Evolutionary conservation across 768 basidiomycete genomes (phyloP).

Genomic region (Fomitopsis pulvina): DNA sequence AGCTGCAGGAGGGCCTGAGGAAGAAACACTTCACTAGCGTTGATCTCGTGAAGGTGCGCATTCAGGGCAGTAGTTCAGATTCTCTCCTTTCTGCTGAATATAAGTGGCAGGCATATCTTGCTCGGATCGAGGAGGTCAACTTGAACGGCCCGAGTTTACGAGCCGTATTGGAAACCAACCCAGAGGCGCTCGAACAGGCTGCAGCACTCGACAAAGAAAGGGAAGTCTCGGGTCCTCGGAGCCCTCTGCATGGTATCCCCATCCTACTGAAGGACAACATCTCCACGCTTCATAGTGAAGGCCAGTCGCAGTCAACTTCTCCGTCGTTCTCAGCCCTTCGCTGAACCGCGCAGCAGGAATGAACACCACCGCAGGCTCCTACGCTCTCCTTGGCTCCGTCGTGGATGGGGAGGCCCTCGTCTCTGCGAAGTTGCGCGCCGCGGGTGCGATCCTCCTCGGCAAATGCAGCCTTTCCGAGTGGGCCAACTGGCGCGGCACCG

Average conservation of each 20-base stretch:
- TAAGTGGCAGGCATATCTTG: constrained; percentile 48
- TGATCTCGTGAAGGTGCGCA: constrained; percentile 51
- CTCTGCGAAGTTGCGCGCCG: constrained; percentile 23
- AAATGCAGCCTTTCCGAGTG: constrained; percentile 34
- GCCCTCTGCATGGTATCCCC: constrained; percentile 30
- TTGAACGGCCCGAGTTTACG: constrained; percentile 47
- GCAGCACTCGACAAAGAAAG: constrained; percentile 26
- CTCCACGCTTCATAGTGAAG: constrained; percentile 27
- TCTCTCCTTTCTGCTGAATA: not conserved
- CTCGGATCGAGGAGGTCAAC: constrained; percentile 66
- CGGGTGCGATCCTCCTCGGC: constrained; percentile 35
- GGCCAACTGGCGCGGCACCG: constrained; percentile 33
- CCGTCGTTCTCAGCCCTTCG: not conserved
- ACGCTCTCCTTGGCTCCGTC: constrained; percentile 26
- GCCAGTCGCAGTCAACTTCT: constrained; percentile 11
- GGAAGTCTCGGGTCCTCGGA: constrained; percentile 9
- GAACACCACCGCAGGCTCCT: constrained; percentile 33
- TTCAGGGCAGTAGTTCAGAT: not conserved
- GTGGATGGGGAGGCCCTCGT: constrained; percentile 29
- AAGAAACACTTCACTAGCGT: constrained; percentile 48
- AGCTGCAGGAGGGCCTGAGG: constrained; percentile 45
- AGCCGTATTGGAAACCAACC: constrained; percentile 54
- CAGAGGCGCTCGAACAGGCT: constrained; percentile 45
- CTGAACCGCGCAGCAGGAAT: constrained; percentile 20
- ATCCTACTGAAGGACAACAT: constrained; percentile 34